Percentiles rank a stretch among this genome's conserved stretches.
Evolutionary conservation across 2,329 filamentous ascomycete genomes (phyloP).

Genomic region (Aspergillus carbonarius): DNA sequence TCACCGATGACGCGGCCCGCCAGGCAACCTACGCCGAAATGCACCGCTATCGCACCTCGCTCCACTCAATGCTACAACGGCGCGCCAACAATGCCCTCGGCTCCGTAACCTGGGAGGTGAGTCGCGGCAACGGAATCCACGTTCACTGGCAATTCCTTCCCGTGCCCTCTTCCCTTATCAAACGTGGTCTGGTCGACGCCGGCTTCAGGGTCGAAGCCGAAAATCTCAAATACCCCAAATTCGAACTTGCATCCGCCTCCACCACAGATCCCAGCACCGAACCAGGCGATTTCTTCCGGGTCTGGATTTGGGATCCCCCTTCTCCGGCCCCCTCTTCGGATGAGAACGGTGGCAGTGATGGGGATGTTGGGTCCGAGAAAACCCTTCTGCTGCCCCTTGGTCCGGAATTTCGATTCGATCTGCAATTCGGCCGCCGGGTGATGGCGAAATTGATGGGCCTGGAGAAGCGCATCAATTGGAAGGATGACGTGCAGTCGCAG

Average conservation of each 20-base stretch:
- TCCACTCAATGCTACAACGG: conserved; percentile 72
- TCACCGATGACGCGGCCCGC: conserved; percentile 59
- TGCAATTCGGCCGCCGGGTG: conserved; percentile 86
- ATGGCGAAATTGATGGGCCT: conserved; percentile 82
- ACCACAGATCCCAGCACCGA: conserved; percentile 42
- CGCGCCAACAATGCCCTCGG: conserved; percentile 61
- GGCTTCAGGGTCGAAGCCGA: conserved; percentile 87
- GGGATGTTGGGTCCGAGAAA: conserved; percentile 48
- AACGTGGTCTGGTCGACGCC: conserved; percentile 75
- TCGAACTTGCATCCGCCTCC: conserved; percentile 40
- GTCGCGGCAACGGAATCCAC: conserved; percentile 76
- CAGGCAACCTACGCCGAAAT: conserved; percentile 73
- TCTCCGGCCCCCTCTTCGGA: not conserved
- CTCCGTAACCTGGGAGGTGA: conserved; percentile 90
- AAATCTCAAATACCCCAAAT: conserved; percentile 62
- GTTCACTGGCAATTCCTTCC: conserved; percentile 93
- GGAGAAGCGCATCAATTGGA: conserved; percentile 79
- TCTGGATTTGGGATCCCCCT: conserved; percentile 68
- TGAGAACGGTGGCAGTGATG: conserved; percentile 2
- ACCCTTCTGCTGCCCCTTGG: conserved; percentile 73
- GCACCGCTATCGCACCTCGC: conserved; percentile 70
- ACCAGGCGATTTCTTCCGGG: conserved; percentile 68
- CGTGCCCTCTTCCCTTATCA: conserved; percentile 65
- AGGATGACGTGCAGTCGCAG: conserved; percentile 73
- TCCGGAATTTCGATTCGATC: conserved; percentile 72